These are phyloP conservation scores for Paramarasmius palmivorus DNA, from an alignment of 1,284 basidiomycete genomes.

Conservation along the genomic window DNA sequence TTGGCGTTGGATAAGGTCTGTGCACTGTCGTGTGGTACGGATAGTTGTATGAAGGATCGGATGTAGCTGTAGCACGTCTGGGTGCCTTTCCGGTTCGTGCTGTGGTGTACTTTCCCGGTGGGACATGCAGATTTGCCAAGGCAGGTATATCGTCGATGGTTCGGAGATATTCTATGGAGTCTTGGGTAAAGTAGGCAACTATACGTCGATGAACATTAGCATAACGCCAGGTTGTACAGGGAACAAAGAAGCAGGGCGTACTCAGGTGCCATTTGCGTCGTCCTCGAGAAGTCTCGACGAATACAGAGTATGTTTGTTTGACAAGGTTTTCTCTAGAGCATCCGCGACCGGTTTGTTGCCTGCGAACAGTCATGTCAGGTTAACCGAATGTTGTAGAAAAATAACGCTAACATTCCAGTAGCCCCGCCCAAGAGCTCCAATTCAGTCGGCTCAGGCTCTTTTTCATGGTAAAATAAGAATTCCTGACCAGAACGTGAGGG, in stretches of 20 bases:
- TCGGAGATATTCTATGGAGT: conserved; percentile 52
- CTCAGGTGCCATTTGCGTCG: conserved; percentile 80
- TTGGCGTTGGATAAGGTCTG: no score
- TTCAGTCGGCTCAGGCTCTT: conserved; percentile 44
- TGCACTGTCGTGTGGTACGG: neutral
- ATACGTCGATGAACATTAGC: no score
- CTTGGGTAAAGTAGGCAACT: conserved; percentile 75
- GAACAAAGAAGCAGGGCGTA: conserved; percentile 32
- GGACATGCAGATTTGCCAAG: conserved; percentile 54
- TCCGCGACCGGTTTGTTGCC: conserved; percentile 27
- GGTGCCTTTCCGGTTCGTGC: conserved; percentile 53
- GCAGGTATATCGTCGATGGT: conserved; percentile 60
- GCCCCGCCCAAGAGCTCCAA: conserved; percentile 48
- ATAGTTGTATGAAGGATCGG: neutral
- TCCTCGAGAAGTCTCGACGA: conserved; percentile 59
- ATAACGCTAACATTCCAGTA: conserved; percentile 33
- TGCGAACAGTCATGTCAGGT: conserved; percentile 13
- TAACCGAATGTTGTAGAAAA: neutral
- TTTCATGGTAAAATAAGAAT: conserved; percentile 77
- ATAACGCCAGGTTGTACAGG: conserved; percentile 8
- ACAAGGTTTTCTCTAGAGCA: conserved; percentile 53
- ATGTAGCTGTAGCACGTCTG: conserved; percentile 15
- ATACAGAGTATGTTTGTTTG: conserved; percentile 81
- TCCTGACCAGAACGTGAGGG: no score
- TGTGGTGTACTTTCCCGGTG: conserved; percentile 60